These are phyloP conservation scores for Fusarium beomiforme DNA, from an alignment of 2,329 filamentous ascomycete species.

Conservation along the genomic window DNA sequence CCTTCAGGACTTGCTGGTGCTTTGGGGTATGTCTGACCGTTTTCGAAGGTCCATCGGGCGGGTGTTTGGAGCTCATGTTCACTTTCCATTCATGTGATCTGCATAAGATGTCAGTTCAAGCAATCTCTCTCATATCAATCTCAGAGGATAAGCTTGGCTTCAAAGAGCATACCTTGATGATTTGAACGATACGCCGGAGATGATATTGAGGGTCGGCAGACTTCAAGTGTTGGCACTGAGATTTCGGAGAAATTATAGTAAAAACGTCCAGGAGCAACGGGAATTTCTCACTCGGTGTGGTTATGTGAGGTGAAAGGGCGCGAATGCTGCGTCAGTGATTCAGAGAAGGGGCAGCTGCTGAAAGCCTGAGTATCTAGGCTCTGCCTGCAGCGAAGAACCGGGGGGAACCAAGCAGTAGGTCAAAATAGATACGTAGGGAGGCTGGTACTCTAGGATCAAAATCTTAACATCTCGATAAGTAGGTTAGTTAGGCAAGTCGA, in stretches of 20 bases:
- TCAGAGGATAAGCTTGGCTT: background rate
- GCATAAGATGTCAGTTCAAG: background rate
- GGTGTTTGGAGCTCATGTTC: constrained; percentile 5
- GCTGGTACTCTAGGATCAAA: background rate
- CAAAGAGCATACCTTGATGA: background rate
- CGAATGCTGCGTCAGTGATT: constrained; percentile 16
- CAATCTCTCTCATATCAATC: too few relatives aligned
- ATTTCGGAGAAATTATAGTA: background rate
- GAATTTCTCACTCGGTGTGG: background rate
- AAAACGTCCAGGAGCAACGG: background rate
- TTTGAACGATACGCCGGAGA: background rate
- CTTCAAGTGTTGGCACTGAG: background rate
- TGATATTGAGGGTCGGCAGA: background rate
- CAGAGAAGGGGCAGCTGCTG: background rate
- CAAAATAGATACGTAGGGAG: background rate
- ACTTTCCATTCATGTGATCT: background rate
- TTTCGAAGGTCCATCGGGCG: background rate
- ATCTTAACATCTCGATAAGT: too few relatives aligned
- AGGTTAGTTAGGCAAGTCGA: background rate
- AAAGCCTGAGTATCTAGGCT: background rate
- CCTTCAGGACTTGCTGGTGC: background rate
- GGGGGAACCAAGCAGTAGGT: background rate
- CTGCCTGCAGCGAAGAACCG: background rate
- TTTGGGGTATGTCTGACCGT: background rate
- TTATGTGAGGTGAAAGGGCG: background rate